phyloP scores from a whole-genome alignment of 1,284 basidiomycete genomes.

The Termitomyces sp. region DNA sequence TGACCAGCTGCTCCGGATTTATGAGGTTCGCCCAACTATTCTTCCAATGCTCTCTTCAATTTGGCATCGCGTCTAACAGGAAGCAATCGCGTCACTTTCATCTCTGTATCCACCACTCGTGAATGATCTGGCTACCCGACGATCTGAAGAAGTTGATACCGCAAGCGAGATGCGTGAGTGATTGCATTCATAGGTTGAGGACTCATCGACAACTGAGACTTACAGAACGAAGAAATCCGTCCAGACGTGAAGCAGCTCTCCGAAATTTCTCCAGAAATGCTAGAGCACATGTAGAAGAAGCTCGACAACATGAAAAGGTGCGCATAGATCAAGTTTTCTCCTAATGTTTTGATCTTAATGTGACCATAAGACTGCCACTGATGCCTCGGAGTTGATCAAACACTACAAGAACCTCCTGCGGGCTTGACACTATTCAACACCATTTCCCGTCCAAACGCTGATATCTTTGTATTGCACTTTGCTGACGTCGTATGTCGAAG shows the following conservation, averaged over 20 bases:
- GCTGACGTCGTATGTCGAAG: not conserved
- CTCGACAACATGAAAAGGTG: conserved; percentile 30
- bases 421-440: conserved; percentile 9
- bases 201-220: not conserved
- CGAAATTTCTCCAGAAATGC: conserved; percentile 27
- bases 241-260: conserved; percentile 23
- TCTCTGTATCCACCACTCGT: conserved; percentile 23
- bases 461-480: not conserved
- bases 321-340: conserved; percentile 9
- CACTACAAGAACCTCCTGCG: conserved; percentile 32
- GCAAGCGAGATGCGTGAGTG: conserved; percentile 29
- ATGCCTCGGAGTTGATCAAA: conserved; percentile 35
- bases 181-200: not conserved
- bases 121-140: conserved; percentile 22
- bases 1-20: conserved; percentile 13
- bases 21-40: conserved; percentile 17
- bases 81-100: conserved; percentile 18
- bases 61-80: conserved; percentile 15
- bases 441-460: not conserved
- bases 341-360: not conserved
- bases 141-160: conserved; percentile 24
- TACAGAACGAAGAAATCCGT: conserved; percentile 25
- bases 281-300: conserved; percentile 28
- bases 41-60: not conserved
- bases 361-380: conserved; percentile 29